Evolutionary conservation across 805 yeast species (phyloP), one percentile per base, ranked within the genome.

Genomic region (Schwanniomyces occidentalis): DNA sequence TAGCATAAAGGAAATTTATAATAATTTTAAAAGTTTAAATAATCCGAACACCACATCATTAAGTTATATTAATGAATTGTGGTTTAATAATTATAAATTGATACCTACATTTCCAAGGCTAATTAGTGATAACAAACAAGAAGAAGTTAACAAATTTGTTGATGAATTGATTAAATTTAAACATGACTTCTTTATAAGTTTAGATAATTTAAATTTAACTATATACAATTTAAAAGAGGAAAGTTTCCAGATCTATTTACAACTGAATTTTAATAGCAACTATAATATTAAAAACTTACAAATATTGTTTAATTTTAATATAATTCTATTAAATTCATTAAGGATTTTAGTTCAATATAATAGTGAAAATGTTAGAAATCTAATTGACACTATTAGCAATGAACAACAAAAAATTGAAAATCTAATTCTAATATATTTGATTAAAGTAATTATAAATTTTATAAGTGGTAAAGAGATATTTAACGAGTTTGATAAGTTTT

Each of bases 331-430:
- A 10, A 41, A 43, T 12, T 32, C 56, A 4, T 39, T 58, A 7
- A 41, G 23, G n/a, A 30, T 32, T 5, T 25, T 37, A 5, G 28
- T 21, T 12, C 27, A 31, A 8, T 27, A 28, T 27, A 34, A 19
- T 8, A n/a, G 16, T 37, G 23, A 32, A 27, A 24, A 38, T 24
- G 10, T 38, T 14, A 8, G 30, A 34, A 13, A 30, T 20, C 13
- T 33, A 17, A 14, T 21, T 30, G 8, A 14, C 4, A 17, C 8
- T 6, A 30, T 43, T 4, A 15, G 21, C 2, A 16, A 35, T 5
- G 64, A 62, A 26, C 61, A 52, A 31, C 18, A 35, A 4, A 6
- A 19, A 6, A 50, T 61, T 6, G 46, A 52, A 26, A 20, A 24
- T 1, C 28, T 28, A 12, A 39, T 55, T 6, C 37, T 46, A 9